Evolutionary conservation across 2,329 filamentous ascomycete genomes (phyloP), one percentile per base, ranked within the genome.

Genomic region (Stemphylium vesicarium): DNA sequence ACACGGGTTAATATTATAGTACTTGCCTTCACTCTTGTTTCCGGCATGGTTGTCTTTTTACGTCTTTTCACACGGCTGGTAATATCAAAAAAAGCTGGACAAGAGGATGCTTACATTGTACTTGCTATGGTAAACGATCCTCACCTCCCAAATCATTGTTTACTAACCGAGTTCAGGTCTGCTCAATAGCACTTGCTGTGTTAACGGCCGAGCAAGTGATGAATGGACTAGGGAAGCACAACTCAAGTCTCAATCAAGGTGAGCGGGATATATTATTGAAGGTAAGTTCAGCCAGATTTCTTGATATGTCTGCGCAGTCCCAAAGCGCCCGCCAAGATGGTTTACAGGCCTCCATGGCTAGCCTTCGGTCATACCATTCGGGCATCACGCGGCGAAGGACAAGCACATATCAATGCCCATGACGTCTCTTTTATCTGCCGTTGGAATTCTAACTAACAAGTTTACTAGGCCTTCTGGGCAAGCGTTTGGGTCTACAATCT

Each of bases 401-500:
- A 16, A 41, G 16, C 22, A 4, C 22, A 18, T 24, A 16, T 26
- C 9, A 18, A 16, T 4, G 10, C 7, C 7, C 26, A 20, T 5
- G 5, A 13, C 16, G 24, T 16, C 18, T 24, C 20, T 24, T 26
- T 1, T 24, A 5, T 11, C 9, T 4, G 10, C 10, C 12, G 7
- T 13, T 38, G 9, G 13, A 20, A 29, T 32, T 22, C 18, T 18
- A 15, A 31, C 65, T 70, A 33, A 71, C 50, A 15, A 36, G 2
- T 22, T 38, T 29, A 11, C 39, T 16, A 74, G 72, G 65, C 69
- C 24, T 74, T 75, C 40, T 75, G 71, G 72, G 68, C 66, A 8
- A 69, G 68, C 16, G 53, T 73, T 0, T 73, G 68, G 69, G 61
- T 72, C 7, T 74, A 75, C 53, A 66, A 66, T 43, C 61, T 74